Evolutionary conservation across 306 rosid species (phyloP), one percentile per base, ranked within the genome.

Genomic region (Cicer judaicum): DNA sequence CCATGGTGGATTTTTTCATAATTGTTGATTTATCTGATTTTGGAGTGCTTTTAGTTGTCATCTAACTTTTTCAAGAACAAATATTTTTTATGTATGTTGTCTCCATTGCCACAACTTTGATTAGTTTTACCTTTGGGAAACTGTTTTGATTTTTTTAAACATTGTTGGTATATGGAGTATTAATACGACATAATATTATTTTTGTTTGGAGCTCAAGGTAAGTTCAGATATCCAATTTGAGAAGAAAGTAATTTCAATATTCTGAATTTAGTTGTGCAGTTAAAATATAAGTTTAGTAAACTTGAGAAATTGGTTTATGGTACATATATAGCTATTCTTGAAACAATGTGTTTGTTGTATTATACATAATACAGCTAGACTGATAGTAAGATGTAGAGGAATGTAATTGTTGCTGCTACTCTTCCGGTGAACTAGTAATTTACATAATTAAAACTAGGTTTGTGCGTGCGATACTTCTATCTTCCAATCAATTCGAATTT

Each of bases 201-300:
- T 56, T 19, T 5, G 13, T 62, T 50, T 61, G 10, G 43, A 34
- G 38, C 29, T 53, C 29, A 15, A 15, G 10, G 57, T 52, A 15
- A 52, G 7, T 14, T 52, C 57, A 52, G 11, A 52, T 52, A 52
- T 52, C 7, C 10, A 15, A 52, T 52, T 52, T 52, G 57, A 52
- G 57, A 52, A 52, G 8, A 52, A 14, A 14, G 9, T n/a, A 50
- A 14, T 14, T 50, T 14, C 10, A 50, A 50, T 14, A 19, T 50
- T 68, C 13, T 14, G 40, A 71, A 24, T 41, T 78, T 78, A 57
- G 41, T 24, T 62, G 16, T 63, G 8, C 60, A 50, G 52, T 63
- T 10, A 41, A 62, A 73, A 10, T 62, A 15, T 6, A 61, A 21
- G 64, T 39, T 59, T 40, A 38, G 11, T 38, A 13, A 16, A 38